Evolutionary conservation across 192 early-diverging fungal genomes (phyloP).

Genomic region (Helicostylum pulchrum): DNA sequence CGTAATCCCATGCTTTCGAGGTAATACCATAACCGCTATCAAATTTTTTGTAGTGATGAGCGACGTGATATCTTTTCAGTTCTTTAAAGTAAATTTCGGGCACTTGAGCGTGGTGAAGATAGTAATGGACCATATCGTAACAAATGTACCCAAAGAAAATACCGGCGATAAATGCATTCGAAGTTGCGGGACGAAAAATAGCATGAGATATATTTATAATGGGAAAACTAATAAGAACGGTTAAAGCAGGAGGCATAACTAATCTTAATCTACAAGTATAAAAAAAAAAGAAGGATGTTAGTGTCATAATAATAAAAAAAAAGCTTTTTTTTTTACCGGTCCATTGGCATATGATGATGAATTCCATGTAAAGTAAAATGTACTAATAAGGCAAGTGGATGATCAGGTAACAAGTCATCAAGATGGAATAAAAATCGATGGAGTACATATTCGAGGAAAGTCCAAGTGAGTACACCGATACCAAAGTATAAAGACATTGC

Average conservation of each 20-base stretch:
- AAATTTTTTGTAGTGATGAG: conserved; percentile 92
- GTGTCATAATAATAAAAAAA: neutral
- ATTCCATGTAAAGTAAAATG: conserved; percentile 97
- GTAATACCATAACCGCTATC: conserved; percentile 88
- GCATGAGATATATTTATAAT: conserved; percentile 48
- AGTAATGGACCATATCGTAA: conserved; percentile 93
- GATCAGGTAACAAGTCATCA: conserved; percentile 84
- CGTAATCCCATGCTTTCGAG: conserved; percentile 85
- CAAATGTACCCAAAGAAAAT: conserved; percentile 77
- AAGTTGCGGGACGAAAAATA: conserved; percentile 55
- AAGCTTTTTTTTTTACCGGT: conserved; percentile 52
- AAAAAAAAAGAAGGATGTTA: too few relatives aligned
- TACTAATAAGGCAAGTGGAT: conserved; percentile 64
- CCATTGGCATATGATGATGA: conserved; percentile 96
- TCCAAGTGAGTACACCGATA: conserved; percentile 75
- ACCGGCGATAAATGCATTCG: conserved; percentile 70
- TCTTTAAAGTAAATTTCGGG: conserved; percentile 66
- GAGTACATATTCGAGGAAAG: conserved; percentile 84
- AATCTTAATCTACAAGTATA: conserved; percentile 67
- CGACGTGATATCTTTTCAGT: conserved; percentile 92
- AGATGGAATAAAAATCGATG: conserved; percentile 95
- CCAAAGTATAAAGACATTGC: conserved; percentile 44
- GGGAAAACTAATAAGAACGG: conserved; percentile 58
- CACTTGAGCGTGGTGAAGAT: conserved; percentile 87
- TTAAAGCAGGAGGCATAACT: conserved; percentile 94